Evolutionary conservation across 805 yeast species (phyloP).

Genomic region (Zygoascus flipseniorum): DNA sequence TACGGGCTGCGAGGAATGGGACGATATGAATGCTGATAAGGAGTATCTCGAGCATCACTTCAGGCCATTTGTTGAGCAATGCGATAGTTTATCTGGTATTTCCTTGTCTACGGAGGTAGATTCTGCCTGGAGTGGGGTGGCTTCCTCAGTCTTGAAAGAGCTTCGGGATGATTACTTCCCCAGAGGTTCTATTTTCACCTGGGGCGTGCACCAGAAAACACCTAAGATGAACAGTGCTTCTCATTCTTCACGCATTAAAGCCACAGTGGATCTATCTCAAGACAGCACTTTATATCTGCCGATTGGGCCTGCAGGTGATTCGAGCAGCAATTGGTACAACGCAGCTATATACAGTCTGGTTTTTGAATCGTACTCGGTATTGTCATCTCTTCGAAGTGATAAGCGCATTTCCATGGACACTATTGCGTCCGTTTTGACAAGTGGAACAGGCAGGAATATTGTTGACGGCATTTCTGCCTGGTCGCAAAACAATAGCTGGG

Average conservation of each 20-base stretch:
- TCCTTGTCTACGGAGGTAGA: conserved; percentile 64
- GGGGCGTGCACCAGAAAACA: conserved; percentile 35
- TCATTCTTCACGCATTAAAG: conserved; percentile 36
- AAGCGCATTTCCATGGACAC: conserved; percentile 34
- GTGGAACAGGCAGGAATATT: conserved; percentile 39
- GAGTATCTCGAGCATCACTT: conserved; percentile 53
- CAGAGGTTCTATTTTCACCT: conserved; percentile 38
- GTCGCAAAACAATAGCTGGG: neutral
- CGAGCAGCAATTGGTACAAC: conserved; percentile 36
- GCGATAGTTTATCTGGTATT: conserved; percentile 68
- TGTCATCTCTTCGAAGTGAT: conserved; percentile 32
- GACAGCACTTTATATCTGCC: conserved; percentile 53
- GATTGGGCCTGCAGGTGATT: conserved; percentile 26
- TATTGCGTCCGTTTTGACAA: conserved; percentile 36
- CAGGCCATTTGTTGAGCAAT: conserved; percentile 58
- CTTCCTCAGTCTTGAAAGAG: conserved; percentile 41
- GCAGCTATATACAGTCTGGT: conserved; percentile 32
- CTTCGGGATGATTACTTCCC: conserved; percentile 64
- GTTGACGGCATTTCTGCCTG: conserved; percentile 11
- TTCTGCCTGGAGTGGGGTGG: conserved; percentile 78
- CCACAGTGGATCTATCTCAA: conserved; percentile 38
- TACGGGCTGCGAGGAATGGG: conserved; percentile 56
- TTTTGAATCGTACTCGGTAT: conserved; percentile 38
- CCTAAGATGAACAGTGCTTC: conserved; percentile 12
- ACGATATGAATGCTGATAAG: conserved; percentile 27